These are phyloP conservation scores for Nakaseomyces sp. DNA, from an alignment of 1,139 yeast species.

Conservation along the genomic window DNA sequence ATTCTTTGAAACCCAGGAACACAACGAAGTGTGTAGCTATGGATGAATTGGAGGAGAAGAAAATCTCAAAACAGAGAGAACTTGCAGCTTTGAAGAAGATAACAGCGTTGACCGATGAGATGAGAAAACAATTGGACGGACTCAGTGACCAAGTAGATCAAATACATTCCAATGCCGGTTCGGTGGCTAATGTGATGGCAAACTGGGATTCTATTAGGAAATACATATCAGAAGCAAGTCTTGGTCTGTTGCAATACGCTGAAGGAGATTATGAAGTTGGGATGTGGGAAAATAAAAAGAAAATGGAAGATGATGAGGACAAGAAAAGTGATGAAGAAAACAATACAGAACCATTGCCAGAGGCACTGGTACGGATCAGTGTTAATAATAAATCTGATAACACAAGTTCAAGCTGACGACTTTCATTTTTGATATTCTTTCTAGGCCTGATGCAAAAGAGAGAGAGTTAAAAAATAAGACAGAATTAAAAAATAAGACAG, in stretches of 20 bases:
- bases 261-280: conserved; percentile 30
- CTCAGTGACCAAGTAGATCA: conserved; percentile 22
- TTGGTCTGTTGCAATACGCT: conserved; percentile 27
- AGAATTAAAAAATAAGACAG: too few relatives aligned
- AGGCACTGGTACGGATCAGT: conserved; percentile 60
- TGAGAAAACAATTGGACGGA: conserved; percentile 24
- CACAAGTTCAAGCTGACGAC: background rate
- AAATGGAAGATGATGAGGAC: background rate
- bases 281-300: conserved; percentile 14
- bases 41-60: conserved; percentile 11
- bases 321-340: conserved; percentile 7
- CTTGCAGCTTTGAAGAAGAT: conserved; percentile 24
- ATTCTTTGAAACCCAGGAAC: too few relatives aligned
- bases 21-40: too few relatives aligned
- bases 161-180: conserved; percentile 24
- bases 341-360: conserved; percentile 44
- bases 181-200: conserved; percentile 23
- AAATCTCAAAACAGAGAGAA: conserved; percentile 21
- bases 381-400: conserved; percentile 27
- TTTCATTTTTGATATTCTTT: too few relatives aligned
- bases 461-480: too few relatives aligned
- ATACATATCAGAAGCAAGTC: conserved; percentile 29
- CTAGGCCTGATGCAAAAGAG: background rate
- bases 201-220: conserved; percentile 29
- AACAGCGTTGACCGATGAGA: conserved; percentile 22